Conservation (phyloP, 2,329 filamentous ascomycete genomes). For the Aureobasidium sp. region DNA sequence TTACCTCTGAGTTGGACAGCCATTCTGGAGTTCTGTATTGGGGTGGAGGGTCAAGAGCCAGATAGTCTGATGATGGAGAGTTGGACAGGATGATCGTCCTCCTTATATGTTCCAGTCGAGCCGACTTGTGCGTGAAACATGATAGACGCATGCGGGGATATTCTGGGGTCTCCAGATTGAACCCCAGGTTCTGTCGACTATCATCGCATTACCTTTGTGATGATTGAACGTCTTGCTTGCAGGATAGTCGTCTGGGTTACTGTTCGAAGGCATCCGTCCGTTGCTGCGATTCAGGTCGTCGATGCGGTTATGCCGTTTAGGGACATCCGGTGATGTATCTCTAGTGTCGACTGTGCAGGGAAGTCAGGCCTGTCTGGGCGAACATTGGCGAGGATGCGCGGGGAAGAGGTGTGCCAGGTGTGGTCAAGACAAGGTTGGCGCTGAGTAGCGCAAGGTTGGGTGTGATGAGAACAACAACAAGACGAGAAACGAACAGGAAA, state of each 20-base stretch:
- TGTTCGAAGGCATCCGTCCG: not conserved
- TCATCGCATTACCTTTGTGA: not conserved
- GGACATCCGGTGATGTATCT: not conserved
- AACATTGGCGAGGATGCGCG: not conserved
- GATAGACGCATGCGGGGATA: not conserved
- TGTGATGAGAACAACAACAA: too few species aligned
- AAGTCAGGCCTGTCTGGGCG: not conserved
- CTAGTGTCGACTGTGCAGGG: not conserved
- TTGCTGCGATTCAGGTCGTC: not conserved
- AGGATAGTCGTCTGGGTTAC: not conserved
- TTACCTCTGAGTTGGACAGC: slow-evolving; percentile 20
- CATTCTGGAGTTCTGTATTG: not conserved
- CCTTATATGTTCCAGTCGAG: not conserved
- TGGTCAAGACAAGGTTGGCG: not conserved
- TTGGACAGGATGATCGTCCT: not conserved
- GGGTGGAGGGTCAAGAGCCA: not conserved
- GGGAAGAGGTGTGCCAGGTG: not conserved
- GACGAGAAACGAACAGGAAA: too few species aligned
- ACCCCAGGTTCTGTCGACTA: not conserved
- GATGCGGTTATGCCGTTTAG: not conserved
- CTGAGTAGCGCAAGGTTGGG: too few species aligned
- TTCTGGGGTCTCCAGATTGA: not conserved
- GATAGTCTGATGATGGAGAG: not conserved
- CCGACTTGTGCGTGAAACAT: too few species aligned
- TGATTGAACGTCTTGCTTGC: not conserved